A percentile compares a stretch with the other conserved stretches of the same genome.
Evolutionary conservation across 2,329 filamentous ascomycete genomes (phyloP).

Genomic region (Coniochaeta sp.): DNA sequence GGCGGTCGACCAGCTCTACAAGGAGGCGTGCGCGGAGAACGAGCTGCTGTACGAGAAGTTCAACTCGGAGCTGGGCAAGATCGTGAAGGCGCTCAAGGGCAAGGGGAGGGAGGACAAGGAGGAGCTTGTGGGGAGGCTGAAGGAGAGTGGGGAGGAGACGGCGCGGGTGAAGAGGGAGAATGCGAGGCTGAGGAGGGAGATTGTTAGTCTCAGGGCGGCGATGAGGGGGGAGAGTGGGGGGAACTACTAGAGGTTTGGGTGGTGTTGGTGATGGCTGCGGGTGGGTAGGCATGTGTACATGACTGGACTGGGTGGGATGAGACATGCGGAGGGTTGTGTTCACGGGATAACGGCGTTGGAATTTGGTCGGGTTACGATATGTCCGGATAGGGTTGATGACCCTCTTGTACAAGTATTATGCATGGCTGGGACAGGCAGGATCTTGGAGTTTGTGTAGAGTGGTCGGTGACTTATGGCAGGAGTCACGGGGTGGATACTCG

Average conservation of each 20-base stretch:
- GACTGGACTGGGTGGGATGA: neutral
- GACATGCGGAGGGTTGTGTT: neutral
- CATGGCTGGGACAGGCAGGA: neutral
- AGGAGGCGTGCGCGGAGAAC: constrained; percentile 82
- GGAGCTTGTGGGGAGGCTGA: constrained; percentile 64
- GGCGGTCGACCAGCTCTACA: constrained; percentile 81
- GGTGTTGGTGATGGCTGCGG: neutral
- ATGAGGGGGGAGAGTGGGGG: constrained; percentile 32
- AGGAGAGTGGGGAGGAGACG: constrained; percentile 69
- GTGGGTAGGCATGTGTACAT: neutral
- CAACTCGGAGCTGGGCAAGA: constrained; percentile 81
- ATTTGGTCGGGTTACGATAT: neutral
- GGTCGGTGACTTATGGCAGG: neutral
- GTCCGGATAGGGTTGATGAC: neutral
- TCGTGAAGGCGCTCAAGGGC: constrained; percentile 66
- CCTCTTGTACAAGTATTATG: neutral
- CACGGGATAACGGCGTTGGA: neutral
- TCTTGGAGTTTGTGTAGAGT: neutral
- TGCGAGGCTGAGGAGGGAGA: constrained; percentile 71
- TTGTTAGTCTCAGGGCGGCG: constrained; percentile 58
- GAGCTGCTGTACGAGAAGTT: constrained; percentile 88
- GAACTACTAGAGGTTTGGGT: constrained; percentile 4
- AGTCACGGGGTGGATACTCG: neutral
- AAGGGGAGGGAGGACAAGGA: constrained; percentile 72
- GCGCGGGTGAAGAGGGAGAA: constrained; percentile 79